Evolutionary conservation across 495 filamentous ascomycete species (phyloP), one percentile per base, ranked within the genome.

Genomic region (Chaetomidium leptoderma): DNA sequence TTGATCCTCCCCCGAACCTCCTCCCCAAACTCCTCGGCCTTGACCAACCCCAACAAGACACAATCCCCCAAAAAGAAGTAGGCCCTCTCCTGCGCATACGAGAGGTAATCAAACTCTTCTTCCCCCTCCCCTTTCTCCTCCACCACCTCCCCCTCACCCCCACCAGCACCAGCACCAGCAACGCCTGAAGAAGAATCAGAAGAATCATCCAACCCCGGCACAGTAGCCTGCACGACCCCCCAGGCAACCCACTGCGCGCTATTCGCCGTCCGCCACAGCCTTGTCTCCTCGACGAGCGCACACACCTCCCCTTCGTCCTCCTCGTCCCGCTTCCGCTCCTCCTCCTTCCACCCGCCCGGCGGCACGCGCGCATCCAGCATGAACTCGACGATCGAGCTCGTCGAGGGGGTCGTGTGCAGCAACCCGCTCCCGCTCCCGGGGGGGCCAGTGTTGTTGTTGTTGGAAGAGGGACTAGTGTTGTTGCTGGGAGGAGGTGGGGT

Each of bases 181-280:
- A 36, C 57, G 27, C 42, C 43, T 6, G 24, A 44, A 30, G 29
- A 29, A 24, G 21, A 9, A 13, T 6, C 21, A 6, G 4, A 5
- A 51, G 33, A 5, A 50, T 21, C 29, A 47, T 76, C 71, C 44
- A 77, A 61, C 5, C 83, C 90, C 0, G 87, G 81, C 6, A 90
- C 77, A 67, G 92, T 92, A 26, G 93, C 92, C 74, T 97, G 95
- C 50, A 97, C 86, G 45, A 97, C 89, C 27, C 93, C 93, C 93
- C 95, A 99, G 2, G 89, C 88, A 26, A 91, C 84, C 95, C 95
- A 99, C 68, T 91, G 86, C 2, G 90, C 92, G 19, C 86, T 88
- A 69, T 90, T 91, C 4, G 90, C 88, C 3, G 87, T 78, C 5
- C 92, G 82, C 95, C 95, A 99, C 39, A 92, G 75, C 24, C 83